Conservation (phyloP, 192 early-diverging fungal species). For the Gaertneriomyces sp. region DNA sequence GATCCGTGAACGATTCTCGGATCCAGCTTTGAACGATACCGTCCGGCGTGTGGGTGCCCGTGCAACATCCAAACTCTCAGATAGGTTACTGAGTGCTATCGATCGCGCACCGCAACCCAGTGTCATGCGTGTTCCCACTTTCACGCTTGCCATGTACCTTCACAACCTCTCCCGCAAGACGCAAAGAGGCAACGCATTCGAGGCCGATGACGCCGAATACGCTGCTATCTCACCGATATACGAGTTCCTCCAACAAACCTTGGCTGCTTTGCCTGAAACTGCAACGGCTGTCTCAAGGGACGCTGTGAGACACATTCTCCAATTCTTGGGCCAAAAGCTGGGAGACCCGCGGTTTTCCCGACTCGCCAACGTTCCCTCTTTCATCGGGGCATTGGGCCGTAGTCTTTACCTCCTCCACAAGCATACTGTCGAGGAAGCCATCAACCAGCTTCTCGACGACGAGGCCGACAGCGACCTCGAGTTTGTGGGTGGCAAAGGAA, state of each 20-base stretch:
- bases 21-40: conserved; percentile 1
- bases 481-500: too few species aligned
- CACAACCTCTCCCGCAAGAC: conserved; percentile 9
- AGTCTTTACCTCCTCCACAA: not conserved
- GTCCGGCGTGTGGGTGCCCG: conserved; percentile 6
- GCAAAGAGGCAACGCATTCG: not conserved
- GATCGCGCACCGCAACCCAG: not conserved
- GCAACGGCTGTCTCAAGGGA: not conserved
- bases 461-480: too few species aligned
- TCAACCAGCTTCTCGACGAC: not conserved
- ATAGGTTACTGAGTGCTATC: not conserved
- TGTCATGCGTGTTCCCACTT: conserved; percentile 1
- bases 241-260: not conserved
- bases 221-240: not conserved
- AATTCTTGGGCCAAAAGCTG: not conserved
- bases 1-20: conserved; percentile 5
- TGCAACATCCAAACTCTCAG: conserved; percentile 6
- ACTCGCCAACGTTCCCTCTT: conserved; percentile 7
- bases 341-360: not conserved
- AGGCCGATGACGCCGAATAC: conserved; percentile 17
- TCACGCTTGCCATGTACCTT: conserved; percentile 13
- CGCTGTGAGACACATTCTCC: not conserved
- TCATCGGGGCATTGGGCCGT: conserved; percentile 5
- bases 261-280: conserved; percentile 3
- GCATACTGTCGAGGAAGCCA: not conserved